Conservation (phyloP, 495 filamentous ascomycete species). For the Elasticomyces elasticus region DNA sequence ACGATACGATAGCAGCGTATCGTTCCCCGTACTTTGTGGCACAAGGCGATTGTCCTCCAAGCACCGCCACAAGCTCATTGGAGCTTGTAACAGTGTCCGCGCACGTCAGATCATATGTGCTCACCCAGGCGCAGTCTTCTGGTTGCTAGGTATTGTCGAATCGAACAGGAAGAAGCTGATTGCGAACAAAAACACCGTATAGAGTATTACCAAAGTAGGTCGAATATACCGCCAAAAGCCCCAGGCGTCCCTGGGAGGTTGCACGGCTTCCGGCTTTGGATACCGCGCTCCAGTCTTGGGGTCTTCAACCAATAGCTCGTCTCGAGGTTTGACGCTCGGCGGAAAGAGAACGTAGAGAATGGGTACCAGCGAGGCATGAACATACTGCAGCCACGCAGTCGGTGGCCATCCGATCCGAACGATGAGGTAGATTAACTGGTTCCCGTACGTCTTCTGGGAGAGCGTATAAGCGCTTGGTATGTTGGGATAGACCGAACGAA, state of each 20-base stretch:
- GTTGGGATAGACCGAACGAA: neutral
- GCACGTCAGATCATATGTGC: too few species aligned
- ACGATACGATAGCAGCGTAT: too few species aligned
- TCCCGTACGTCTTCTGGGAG: neutral
- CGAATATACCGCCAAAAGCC: neutral
- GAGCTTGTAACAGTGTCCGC: too few species aligned
- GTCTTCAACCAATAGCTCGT: neutral
- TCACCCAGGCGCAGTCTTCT: neutral
- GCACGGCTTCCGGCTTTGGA: neutral
- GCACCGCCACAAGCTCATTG: too few species aligned
- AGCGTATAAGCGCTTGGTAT: neutral
- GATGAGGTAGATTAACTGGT: neutral
- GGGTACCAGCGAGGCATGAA: neutral
- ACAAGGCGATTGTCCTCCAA: too few species aligned
- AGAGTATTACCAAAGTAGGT: neutral
- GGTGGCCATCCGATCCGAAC: neutral
- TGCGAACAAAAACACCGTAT: neutral
- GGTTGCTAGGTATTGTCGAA: neutral
- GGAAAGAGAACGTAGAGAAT: neutral
- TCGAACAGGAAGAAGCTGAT: neutral
- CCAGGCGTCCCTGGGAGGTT: neutral
- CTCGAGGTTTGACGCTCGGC: neutral
- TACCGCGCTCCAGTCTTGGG: neutral
- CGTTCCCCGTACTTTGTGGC: too few species aligned
- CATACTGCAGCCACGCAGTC: neutral